Conservation (phyloP, 768 basidiomycete species). For the button mushroom (Agaricus bisporus) region DNA sequence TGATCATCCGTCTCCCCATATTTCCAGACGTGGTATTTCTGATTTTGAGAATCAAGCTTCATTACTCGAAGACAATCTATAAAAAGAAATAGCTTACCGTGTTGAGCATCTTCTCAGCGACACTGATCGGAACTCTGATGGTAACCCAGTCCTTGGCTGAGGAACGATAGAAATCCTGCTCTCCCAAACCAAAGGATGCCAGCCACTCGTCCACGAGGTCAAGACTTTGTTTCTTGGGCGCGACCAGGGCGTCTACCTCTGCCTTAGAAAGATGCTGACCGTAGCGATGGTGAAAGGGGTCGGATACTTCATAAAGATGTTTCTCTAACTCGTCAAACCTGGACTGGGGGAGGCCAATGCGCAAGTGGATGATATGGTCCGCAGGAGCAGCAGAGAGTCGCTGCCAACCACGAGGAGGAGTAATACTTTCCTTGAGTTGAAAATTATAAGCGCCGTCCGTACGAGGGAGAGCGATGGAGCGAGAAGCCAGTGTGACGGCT, state of each 20-base stretch:
- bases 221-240: constrained; percentile 49
- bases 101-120: constrained; percentile 67
- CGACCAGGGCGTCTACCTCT: constrained; percentile 56
- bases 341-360: constrained; percentile 50
- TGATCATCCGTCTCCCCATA: constrained; percentile 46
- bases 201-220: constrained; percentile 59
- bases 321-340: constrained; percentile 44
- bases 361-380: constrained; percentile 44
- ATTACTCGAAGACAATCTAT: background rate
- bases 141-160: constrained; percentile 68
- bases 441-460: constrained; percentile 15
- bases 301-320: constrained; percentile 51
- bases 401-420: constrained; percentile 37
- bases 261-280: constrained; percentile 56
- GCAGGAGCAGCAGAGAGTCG: constrained; percentile 29
- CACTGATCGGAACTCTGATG: constrained; percentile 46
- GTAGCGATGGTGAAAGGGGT: constrained; percentile 49
- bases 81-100: constrained; percentile 38
- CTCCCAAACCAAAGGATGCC: constrained; percentile 43
- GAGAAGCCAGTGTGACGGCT: constrained; percentile 1
- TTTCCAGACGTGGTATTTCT: constrained; percentile 63
- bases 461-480: constrained; percentile 15
- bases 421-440: constrained; percentile 43
- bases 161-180: constrained; percentile 44
- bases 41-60: background rate